Evolutionary conservation across 1,139 yeast species (phyloP).

Genomic region (Saccharomyces hybrid): DNA sequence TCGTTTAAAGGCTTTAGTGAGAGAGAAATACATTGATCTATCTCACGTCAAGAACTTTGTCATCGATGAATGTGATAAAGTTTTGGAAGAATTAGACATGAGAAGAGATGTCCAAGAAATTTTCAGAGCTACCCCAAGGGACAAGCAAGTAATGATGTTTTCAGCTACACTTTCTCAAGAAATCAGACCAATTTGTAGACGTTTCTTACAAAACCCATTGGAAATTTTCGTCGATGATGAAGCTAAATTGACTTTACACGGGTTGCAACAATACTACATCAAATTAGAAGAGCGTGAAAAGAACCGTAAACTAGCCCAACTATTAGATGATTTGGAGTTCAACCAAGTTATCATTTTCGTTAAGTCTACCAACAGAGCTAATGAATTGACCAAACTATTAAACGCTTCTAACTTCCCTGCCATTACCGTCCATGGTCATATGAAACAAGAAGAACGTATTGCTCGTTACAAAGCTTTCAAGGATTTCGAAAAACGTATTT

Average conservation of each 20-base stretch:
- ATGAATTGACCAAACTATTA: constrained; percentile 81
- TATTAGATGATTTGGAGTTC: constrained; percentile 90
- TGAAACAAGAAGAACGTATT: constrained; percentile 97
- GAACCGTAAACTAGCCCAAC: constrained; percentile 86
- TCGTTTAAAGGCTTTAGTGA: constrained; percentile 87
- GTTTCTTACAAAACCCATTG: constrained; percentile 96
- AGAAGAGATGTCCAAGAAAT: constrained; percentile 98
- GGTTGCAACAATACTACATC: constrained; percentile 93
- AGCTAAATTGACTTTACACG: constrained; percentile 94
- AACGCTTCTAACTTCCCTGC: constrained; percentile 96
- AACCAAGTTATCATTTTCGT: constrained; percentile 98
- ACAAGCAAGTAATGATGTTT: constrained; percentile 99
- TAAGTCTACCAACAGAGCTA: constrained; percentile 85
- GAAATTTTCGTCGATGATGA: constrained; percentile 98
- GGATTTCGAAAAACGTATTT: constrained; percentile 97
- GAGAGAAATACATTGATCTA: constrained; percentile 83
- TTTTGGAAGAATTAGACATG: constrained; percentile 86
- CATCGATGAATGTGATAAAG: constrained; percentile 98
- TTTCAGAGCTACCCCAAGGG: constrained; percentile 96
- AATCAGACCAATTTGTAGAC: constrained; percentile 94
- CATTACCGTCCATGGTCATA: constrained; percentile 92
- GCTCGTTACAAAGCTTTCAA: constrained; percentile 93
- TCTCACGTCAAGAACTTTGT: constrained; percentile 91
- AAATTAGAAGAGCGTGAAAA: constrained; percentile 87
- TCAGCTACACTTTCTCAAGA: constrained; percentile 94